Conservation (phyloP, 441 rosid species). For the Adansonia madagascariensis region DNA sequence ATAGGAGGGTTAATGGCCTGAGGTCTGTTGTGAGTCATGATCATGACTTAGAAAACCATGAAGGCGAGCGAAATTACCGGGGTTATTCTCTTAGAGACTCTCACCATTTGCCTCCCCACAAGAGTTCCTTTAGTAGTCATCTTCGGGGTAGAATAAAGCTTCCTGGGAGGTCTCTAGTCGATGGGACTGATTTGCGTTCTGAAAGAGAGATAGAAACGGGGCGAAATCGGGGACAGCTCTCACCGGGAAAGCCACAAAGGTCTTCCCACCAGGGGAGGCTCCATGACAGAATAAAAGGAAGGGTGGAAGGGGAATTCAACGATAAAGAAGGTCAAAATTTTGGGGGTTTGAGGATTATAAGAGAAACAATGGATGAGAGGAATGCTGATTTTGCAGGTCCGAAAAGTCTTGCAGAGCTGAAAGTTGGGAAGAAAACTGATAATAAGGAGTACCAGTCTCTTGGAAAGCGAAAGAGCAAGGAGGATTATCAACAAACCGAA, state of each 20-base stretch:
- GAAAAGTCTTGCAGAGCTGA: conserved; percentile 67
- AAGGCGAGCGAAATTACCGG: conserved; percentile 47
- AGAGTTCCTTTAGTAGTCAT: conserved; percentile 59
- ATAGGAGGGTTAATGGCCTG: conserved; percentile 64
- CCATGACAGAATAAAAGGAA: conserved; percentile 61
- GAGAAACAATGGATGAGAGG: conserved; percentile 52
- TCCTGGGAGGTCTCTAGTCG: conserved; percentile 53
- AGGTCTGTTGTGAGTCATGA: conserved; percentile 70
- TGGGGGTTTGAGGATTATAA: conserved; percentile 45
- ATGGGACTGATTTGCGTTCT: conserved; percentile 41
- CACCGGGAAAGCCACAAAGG: conserved; percentile 46
- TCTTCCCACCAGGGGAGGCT: conserved; percentile 51
- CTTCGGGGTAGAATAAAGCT: conserved; percentile 87
- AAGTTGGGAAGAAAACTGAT: conserved; percentile 43
- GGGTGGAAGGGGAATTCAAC: conserved; percentile 51
- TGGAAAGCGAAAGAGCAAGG: conserved; percentile 59
- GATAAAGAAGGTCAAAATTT: conserved; percentile 45
- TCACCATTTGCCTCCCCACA: conserved; percentile 38
- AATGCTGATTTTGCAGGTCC: conserved; percentile 50
- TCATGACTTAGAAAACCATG: conserved; percentile 45
- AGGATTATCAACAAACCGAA: conserved; percentile 50
- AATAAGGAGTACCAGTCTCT: conserved; percentile 44
- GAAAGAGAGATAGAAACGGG: conserved; percentile 63
- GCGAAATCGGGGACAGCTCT: conserved; percentile 50
- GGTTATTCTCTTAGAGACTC: conserved; percentile 57